Evolutionary conservation across 768 basidiomycete genomes (phyloP).

Genomic region (Infundibulicybe gibba): DNA sequence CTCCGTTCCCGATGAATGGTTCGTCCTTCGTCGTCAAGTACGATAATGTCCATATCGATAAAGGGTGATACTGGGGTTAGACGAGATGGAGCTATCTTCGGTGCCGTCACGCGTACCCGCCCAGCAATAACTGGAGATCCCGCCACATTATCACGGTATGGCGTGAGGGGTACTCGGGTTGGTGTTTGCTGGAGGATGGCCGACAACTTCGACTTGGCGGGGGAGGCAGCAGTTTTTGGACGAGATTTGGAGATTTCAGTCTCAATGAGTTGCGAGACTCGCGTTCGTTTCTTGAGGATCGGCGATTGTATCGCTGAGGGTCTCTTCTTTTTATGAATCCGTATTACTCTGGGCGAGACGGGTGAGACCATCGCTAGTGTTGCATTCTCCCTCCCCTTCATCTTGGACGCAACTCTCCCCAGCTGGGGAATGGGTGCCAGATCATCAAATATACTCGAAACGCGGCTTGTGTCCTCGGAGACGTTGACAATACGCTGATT

Average conservation of each 20-base stretch:
- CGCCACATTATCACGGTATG: constrained; percentile 25
- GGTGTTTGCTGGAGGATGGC: constrained; percentile 15
- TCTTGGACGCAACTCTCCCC: constrained; percentile 36
- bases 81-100: constrained; percentile 18
- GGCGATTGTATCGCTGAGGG: constrained; percentile 32
- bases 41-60: constrained; percentile 64
- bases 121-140: constrained; percentile 31
- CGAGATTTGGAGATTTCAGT: constrained; percentile 6
- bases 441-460: constrained; percentile 40
- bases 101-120: constrained; percentile 17
- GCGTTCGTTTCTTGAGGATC: constrained; percentile 23
- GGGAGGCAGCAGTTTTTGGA: constrained; percentile 12
- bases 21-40: constrained; percentile 58
- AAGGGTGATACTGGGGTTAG: constrained; percentile 37
- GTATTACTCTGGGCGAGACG: constrained; percentile 33
- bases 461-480: constrained; percentile 26
- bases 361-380: constrained; percentile 26
- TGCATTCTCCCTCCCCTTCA: constrained; percentile 44
- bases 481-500: constrained; percentile 55
- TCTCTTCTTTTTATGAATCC: constrained; percentile 36
- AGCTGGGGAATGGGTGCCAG: constrained; percentile 34
- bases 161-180: constrained; percentile 26
- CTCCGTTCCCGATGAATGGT: constrained; percentile 60
- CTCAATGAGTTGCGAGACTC: constrained; percentile 27
- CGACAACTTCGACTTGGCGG: constrained; percentile 1